phyloP scores from a whole-genome alignment of 2,329 filamentous ascomycete genomes.

The Nannizzia gypsea region DNA sequence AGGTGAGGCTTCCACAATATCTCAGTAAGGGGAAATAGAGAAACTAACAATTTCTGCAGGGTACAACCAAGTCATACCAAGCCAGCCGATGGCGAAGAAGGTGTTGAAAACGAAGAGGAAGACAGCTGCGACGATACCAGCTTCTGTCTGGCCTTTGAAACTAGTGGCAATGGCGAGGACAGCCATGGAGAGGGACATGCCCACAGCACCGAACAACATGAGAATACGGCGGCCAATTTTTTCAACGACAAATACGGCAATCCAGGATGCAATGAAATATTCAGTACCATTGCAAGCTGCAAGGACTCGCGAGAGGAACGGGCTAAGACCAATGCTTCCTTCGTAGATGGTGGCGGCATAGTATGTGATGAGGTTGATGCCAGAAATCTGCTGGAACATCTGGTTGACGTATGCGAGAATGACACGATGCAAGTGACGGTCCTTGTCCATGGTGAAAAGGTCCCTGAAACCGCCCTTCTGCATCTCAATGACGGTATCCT shows the following conservation, averaged over 20 bases:
- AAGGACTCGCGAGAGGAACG: conserved; percentile 37
- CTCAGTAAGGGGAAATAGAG: not conserved
- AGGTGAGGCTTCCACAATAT: not conserved
- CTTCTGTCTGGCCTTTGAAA: conserved; percentile 25
- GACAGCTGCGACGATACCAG: conserved; percentile 35
- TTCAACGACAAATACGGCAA: conserved; percentile 41
- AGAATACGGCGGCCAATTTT: conserved; percentile 48
- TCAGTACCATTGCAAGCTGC: conserved; percentile 44
- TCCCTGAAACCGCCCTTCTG: conserved; percentile 43
- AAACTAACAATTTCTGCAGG: conserved; percentile 47
- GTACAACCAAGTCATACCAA: conserved; percentile 52
- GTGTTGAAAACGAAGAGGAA: conserved; percentile 54
- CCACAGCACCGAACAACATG: conserved; percentile 58
- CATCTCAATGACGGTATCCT: conserved; percentile 42
- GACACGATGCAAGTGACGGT: conserved; percentile 46
- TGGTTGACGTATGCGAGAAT: conserved; percentile 47
- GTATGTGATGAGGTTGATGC: conserved; percentile 37
- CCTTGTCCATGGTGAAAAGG: conserved; percentile 47
- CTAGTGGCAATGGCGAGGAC: conserved; percentile 38
- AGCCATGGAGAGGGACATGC: conserved; percentile 55
- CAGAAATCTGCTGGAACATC: conserved; percentile 42
- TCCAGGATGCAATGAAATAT: conserved; percentile 41
- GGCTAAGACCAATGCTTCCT: conserved; percentile 30
- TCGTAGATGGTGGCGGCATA: conserved; percentile 36
- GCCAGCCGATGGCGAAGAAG: conserved; percentile 49